These are phyloP conservation scores for Parastagonospora nodorum DNA, from an alignment of 2,329 filamentous ascomycete species.

Conservation along the genomic window DNA sequence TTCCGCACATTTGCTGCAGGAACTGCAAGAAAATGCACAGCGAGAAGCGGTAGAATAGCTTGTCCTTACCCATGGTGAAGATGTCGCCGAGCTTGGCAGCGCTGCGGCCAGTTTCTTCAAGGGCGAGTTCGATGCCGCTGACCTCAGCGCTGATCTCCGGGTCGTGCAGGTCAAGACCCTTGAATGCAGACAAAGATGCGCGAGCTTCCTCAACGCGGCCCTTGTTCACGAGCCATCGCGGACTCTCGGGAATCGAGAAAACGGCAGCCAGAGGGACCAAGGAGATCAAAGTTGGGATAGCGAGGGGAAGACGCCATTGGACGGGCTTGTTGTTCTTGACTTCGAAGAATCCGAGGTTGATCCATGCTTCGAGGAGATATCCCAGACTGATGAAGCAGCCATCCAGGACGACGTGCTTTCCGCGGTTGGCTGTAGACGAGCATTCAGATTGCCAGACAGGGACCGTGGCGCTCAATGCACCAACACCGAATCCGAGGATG, in stretches of 20 bases:
- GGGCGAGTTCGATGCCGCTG: conserved; percentile 62
- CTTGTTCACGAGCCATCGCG: conserved; percentile 69
- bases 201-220: conserved; percentile 70
- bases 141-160: conserved; percentile 66
- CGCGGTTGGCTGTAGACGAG: conserved; percentile 45
- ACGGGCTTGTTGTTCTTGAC: conserved; percentile 60
- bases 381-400: conserved; percentile 55
- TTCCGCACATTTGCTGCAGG: conserved; percentile 58
- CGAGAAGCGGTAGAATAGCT: conserved; percentile 66
- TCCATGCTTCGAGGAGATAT: conserved; percentile 54
- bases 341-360: conserved; percentile 62
- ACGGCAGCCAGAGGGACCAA: conserved; percentile 61
- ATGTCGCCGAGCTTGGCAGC: conserved; percentile 64
- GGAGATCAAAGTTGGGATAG: conserved; percentile 63
- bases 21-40: conserved; percentile 58
- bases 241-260: conserved; percentile 74
- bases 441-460: conserved; percentile 55
- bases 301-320: conserved; percentile 71
- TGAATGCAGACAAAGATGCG: conserved; percentile 46
- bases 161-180: conserved; percentile 46
- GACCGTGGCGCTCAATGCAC: conserved; percentile 51
- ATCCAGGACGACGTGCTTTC: conserved; percentile 50
- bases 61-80: conserved; percentile 62
- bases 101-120: conserved; percentile 58
- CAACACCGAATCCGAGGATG: conserved; percentile 52